A percentile compares a stretch with the other conserved stretches of the same genome.
These are phyloP conservation scores for Penicillium silybi DNA, from an alignment of 495 filamentous ascomycete species.

Conservation along the genomic window DNA sequence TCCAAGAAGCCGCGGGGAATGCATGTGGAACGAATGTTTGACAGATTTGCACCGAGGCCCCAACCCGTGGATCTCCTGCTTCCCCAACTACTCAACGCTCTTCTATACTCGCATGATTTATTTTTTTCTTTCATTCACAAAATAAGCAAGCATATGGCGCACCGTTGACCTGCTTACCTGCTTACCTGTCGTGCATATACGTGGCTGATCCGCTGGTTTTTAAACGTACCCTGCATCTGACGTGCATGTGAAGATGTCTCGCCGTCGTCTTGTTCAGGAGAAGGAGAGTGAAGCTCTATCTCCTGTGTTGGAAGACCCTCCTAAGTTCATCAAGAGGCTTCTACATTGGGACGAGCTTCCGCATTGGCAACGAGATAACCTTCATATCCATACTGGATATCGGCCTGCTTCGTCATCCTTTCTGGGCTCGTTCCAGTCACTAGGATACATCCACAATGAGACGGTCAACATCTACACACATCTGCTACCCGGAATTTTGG, in stretches of 20 bases:
- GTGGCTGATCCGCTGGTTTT: constrained; percentile 15
- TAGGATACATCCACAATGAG: constrained; percentile 85
- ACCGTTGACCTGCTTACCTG: constrained; percentile 12
- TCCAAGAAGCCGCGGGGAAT: constrained; percentile 4
- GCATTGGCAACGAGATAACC: constrained; percentile 72
- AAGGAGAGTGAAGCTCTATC: constrained; percentile 16
- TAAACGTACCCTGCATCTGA: constrained; percentile 13
- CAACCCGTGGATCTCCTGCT: constrained; percentile 12
- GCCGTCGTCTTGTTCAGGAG: constrained; percentile 31
- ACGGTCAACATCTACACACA: constrained; percentile 94
- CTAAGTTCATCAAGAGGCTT: constrained; percentile 32
- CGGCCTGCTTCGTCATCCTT: constrained; percentile 66
- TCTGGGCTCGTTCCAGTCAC: constrained; percentile 55
- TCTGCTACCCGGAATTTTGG: constrained; percentile 52
- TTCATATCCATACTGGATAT: constrained; percentile 69
- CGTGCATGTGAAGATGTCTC: constrained; percentile 33
- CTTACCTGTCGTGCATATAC: constrained; percentile 15
- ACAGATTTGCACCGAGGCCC: constrained; percentile 19
- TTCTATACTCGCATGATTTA: constrained; percentile 1
- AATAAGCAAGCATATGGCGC: neutral
- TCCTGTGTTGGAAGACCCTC: constrained; percentile 26
- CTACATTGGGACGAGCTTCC: constrained; percentile 63
- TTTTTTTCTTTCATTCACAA: constrained; percentile 3
- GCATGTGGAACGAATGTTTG: constrained; percentile 17
- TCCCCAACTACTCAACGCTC: constrained; percentile 27